A percentile compares a stretch with the other conserved stretches of the same genome.
Evolutionary conservation across 1,284 basidiomycete species (phyloP).

Genomic region (Taiwanofungus camphoratus): DNA sequence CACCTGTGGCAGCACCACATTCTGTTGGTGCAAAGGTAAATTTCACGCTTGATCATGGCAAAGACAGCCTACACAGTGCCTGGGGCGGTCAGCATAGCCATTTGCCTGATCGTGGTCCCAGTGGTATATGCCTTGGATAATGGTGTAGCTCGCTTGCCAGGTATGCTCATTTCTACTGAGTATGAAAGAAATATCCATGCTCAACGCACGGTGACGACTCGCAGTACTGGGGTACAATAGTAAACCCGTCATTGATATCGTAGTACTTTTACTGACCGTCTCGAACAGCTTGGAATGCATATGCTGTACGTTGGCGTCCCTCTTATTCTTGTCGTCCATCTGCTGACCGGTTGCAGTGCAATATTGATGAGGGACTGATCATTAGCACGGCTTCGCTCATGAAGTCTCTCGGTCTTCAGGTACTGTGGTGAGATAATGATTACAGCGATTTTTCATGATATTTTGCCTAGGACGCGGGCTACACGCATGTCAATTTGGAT

Average conservation of each 20-base stretch:
- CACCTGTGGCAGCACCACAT: too few relatives aligned
- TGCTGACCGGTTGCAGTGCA: slow-evolving; percentile 25
- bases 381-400: slow-evolving; percentile 29
- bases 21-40: too few relatives aligned
- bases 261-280: slow-evolving; percentile 3
- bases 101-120: neutral
- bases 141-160: slow-evolving; percentile 20
- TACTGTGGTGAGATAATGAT: slow-evolving; percentile 6
- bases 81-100: neutral
- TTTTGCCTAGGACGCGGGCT: slow-evolving; percentile 27
- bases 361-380: slow-evolving; percentile 30
- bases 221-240: slow-evolving; percentile 30
- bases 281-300: slow-evolving; percentile 29
- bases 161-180: slow-evolving; percentile 6
- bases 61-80: neutral
- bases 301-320: slow-evolving; percentile 18
- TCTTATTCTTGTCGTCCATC: neutral
- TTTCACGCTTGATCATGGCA: too few relatives aligned
- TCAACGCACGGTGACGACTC: neutral
- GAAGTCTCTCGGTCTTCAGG: slow-evolving; percentile 30
- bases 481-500: slow-evolving; percentile 31
- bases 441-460: neutral
- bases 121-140: slow-evolving; percentile 9
- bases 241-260: slow-evolving; percentile 11
- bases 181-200: neutral